A percentile compares a stretch with the other conserved stretches of the same genome.
phyloP scores from a whole-genome alignment of 73 alveolate species.

The Diophrys sp. region DNA sequence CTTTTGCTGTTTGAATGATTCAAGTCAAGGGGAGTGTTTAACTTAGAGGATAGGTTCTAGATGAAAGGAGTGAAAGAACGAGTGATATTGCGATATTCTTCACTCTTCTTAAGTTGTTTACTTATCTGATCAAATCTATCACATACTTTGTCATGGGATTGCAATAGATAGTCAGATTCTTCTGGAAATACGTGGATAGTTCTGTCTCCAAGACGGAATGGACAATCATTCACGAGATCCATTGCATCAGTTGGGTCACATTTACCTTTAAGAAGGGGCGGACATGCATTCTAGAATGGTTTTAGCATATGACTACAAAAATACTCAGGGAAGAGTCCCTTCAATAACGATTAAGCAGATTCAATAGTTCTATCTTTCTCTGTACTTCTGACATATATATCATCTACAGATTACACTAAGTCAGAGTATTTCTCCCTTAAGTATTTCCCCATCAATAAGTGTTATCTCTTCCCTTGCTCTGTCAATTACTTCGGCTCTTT shows the following conservation, averaged over 20 bases:
- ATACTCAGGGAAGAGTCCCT: neutral
- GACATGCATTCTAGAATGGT: no score
- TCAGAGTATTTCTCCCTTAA: neutral
- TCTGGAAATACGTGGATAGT: neutral
- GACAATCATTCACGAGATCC: neutral
- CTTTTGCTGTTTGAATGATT: conserved; percentile 46
- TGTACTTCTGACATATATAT: neutral
- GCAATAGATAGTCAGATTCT: neutral
- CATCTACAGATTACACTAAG: neutral
- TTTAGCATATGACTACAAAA: no score
- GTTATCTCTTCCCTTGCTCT: neutral
- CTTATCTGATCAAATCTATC: neutral
- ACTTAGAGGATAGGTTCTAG: no score
- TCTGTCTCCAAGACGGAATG: neutral
- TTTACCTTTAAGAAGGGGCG: no score
- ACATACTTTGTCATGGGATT: neutral
- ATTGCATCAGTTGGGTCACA: no score
- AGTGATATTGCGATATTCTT: no score
- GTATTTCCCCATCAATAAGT: neutral
- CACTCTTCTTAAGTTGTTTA: no score
- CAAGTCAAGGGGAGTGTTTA: no score
- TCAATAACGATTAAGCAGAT: neutral
- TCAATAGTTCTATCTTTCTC: neutral
- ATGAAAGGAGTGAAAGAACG: no score
- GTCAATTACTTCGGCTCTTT: neutral